A percentile compares a stretch with the other conserved stretches of the same genome.
phyloP scores from a whole-genome alignment of 805 yeast genomes.

The Debaryomyces maramus region DNA sequence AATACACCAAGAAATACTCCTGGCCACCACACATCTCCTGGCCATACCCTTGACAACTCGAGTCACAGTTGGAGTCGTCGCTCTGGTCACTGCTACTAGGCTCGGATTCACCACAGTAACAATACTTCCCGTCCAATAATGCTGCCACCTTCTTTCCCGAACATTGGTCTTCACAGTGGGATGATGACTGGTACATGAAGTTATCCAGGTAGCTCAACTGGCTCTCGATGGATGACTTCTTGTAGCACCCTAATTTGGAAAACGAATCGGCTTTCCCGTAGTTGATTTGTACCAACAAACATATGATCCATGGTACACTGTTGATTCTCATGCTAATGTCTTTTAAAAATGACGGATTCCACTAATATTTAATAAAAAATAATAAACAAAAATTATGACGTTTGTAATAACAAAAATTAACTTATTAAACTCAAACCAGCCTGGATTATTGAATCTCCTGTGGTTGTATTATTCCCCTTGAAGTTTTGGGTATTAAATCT shows the following conservation, averaged over 20 bases:
- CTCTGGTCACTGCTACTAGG: constrained; percentile 31
- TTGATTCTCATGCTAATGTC: not conserved
- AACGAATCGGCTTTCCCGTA: constrained; percentile 8
- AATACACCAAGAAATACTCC: constrained; percentile 32
- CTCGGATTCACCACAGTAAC: constrained; percentile 40
- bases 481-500: no score
- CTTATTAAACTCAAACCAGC: no score
- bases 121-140: constrained; percentile 33
- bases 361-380: no score
- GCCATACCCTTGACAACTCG: constrained; percentile 38
- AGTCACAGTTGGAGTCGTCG: constrained; percentile 27
- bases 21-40: constrained; percentile 40
- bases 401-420: no score
- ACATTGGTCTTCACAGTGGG: constrained; percentile 57
- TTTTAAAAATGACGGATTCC: no score
- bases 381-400: no score
- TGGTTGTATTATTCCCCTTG: no score
- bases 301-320: not conserved
- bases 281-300: not conserved
- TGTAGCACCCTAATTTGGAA: constrained; percentile 24
- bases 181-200: constrained; percentile 58
- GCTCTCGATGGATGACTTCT: constrained; percentile 26
- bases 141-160: constrained; percentile 39
- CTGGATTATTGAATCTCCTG: no score
- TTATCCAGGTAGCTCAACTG: constrained; percentile 44